phyloP scores from a whole-genome alignment of 1,284 basidiomycete genomes.

The Puccinia triticina region DNA sequence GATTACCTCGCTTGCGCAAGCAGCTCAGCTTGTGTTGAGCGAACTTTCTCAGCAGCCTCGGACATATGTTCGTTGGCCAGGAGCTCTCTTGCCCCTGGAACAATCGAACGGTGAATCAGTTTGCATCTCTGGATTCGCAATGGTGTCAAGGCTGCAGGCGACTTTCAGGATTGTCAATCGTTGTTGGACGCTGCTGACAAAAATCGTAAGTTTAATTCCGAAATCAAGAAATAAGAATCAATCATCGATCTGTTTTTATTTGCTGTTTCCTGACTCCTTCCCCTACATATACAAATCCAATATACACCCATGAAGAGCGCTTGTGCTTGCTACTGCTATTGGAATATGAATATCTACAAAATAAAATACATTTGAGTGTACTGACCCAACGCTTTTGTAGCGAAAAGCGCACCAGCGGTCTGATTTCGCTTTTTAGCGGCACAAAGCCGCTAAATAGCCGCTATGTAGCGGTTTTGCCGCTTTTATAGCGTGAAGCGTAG shows the following conservation, averaged over 20 bases:
- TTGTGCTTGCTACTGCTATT: neutral
- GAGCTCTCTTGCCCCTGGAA: neutral
- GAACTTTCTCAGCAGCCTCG: neutral
- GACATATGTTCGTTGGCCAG: neutral
- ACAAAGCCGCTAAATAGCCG: neutral
- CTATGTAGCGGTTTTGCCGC: neutral
- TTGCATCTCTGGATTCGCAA: neutral
- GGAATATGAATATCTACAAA: neutral
- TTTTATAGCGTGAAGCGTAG: neutral
- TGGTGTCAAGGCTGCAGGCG: neutral
- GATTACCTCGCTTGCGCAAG: slow-evolving; percentile 1
- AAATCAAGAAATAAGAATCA: neutral
- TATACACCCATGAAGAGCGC: too few relatives aligned
- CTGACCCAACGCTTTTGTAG: neutral
- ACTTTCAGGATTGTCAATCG: neutral
- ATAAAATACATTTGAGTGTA: neutral
- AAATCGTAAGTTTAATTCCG: slow-evolving; percentile 55
- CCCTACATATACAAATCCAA: slow-evolving; percentile 5
- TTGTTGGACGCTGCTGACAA: neutral
- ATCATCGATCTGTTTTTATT: neutral
- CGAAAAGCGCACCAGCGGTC: neutral
- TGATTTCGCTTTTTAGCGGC: neutral
- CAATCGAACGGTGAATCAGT: neutral
- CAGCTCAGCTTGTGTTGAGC: neutral
- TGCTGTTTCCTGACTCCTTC: neutral